Percentiles rank a stretch among this genome's conserved stretches.
Evolutionary conservation across 208 protist genomes (phyloP).

Genomic region (Trypanosoma vivax): DNA sequence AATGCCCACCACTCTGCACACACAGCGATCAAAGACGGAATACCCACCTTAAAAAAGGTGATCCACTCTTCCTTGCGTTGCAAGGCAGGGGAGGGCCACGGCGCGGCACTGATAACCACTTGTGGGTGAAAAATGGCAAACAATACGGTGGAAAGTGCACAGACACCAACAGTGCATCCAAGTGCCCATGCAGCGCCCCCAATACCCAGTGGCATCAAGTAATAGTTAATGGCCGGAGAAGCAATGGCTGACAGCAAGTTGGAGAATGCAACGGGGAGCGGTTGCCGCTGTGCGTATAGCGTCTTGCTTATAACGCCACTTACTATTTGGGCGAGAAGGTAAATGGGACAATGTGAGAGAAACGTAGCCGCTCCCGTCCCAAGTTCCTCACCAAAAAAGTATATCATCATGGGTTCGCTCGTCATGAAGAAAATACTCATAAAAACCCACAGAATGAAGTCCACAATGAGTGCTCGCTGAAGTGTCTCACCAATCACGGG

Average conservation of each 20-base stretch:
- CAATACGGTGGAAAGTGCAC: conserved; percentile 29
- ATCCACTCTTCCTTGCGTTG: conserved; percentile 29
- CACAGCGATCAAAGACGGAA: conserved; percentile 46
- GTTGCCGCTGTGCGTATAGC: conserved; percentile 55
- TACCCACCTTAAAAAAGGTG: conserved; percentile 41
- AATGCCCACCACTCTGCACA: conserved; percentile 80
- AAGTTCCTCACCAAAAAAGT: conserved; percentile 34
- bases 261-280: conserved; percentile 36
- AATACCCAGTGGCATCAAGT: conserved; percentile 45
- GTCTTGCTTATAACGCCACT: conserved; percentile 52
- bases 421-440: conserved; percentile 50
- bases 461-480: conserved; percentile 43
- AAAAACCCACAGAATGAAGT: conserved; percentile 32
- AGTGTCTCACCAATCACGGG: conserved; percentile 54
- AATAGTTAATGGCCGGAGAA: conserved; percentile 51
- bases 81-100: conserved; percentile 53
- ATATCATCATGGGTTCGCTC: conserved; percentile 27
- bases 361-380: conserved; percentile 39
- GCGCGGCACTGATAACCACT: conserved; percentile 34
- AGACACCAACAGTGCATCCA: conserved; percentile 24
- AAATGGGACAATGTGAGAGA: conserved; percentile 38
- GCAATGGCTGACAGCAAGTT: conserved; percentile 40
- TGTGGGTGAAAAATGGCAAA: conserved; percentile 45
- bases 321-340: conserved; percentile 52
- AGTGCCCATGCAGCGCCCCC: conserved; percentile 43